phyloP scores from a whole-genome alignment of 139 green algal genomes.

The Astrephomene gubernaculifera region DNA sequence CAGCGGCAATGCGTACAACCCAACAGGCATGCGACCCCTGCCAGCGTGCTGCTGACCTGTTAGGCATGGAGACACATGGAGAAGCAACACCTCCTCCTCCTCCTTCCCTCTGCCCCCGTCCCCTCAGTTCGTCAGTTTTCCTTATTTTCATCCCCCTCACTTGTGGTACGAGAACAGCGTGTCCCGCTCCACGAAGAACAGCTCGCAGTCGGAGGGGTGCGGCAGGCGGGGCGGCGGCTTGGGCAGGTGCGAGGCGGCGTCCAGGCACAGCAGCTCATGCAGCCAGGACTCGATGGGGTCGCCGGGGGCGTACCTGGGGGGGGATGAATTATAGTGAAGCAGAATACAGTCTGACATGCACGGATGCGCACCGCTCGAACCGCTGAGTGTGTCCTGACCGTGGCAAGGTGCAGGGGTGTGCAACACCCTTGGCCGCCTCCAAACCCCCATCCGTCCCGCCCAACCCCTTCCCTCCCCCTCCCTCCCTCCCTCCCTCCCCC shows the following conservation, averaged over 20 bases:
- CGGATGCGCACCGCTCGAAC: not conserved
- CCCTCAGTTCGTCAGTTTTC: not conserved
- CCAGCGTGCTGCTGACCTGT: too few relatives aligned
- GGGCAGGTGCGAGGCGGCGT: constrained; percentile 88
- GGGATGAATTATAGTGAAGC: not conserved
- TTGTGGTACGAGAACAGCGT: constrained; percentile 98
- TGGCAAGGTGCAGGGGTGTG: too few relatives aligned
- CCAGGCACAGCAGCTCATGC: constrained; percentile 93
- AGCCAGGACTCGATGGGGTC: constrained; percentile 96
- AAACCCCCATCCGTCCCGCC: too few relatives aligned
- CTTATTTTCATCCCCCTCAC: constrained; percentile 35
- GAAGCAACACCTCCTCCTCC: not conserved
- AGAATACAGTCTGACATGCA: not conserved
- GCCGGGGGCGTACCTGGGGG: constrained; percentile 84
- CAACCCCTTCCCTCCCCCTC: too few relatives aligned
- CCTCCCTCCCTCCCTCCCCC: not conserved
- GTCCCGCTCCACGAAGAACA: constrained; percentile 97
- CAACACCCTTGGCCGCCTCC: too few relatives aligned
- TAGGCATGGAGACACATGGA: too few relatives aligned
- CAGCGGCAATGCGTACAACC: too few relatives aligned
- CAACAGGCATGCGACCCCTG: too few relatives aligned
- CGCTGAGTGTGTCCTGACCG: too few relatives aligned
- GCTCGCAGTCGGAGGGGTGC: constrained; percentile 94
- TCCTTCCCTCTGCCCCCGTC: not conserved
- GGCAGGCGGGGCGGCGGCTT: constrained; percentile 81